phyloP scores from a whole-genome alignment of 768 basidiomycete species.

The Phanerochaete sordida region DNA sequence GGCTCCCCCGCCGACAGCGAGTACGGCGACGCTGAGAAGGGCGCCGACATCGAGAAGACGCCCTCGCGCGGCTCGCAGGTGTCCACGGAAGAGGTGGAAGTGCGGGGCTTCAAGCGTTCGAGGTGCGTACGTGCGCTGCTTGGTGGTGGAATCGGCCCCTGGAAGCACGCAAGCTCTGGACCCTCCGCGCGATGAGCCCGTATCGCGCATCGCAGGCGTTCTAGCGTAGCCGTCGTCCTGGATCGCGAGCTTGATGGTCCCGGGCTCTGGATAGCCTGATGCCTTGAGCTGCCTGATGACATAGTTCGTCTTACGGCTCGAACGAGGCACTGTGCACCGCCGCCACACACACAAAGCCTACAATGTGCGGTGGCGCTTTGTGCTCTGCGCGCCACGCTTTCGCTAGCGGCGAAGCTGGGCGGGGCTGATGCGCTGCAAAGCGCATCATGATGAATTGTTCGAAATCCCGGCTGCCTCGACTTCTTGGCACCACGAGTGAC shows the following conservation, averaged over 20 bases:
- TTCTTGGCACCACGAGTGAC: no score
- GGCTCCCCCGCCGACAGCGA: slow-evolving; percentile 5
- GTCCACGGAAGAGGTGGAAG: not conserved
- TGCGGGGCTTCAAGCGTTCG: not conserved
- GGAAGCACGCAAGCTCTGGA: not conserved
- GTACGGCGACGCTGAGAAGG: slow-evolving; percentile 5
- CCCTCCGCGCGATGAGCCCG: not conserved
- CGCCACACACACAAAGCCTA: not conserved
- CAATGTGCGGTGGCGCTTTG: no score
- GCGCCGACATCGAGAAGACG: not conserved
- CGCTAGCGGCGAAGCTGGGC: no score
- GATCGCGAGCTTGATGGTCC: no score
- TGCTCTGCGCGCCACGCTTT: no score
- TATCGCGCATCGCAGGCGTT: not conserved
- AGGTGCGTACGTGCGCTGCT: not conserved
- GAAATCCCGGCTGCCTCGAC: no score
- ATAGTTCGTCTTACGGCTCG: not conserved
- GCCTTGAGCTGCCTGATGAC: not conserved
- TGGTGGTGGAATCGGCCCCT: not conserved
- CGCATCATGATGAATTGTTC: no score
- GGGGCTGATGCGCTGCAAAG: no score
- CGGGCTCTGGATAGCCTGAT: not conserved
- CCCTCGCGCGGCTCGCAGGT: not conserved
- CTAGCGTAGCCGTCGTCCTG: not conserved
- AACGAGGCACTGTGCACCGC: not conserved